These are phyloP conservation scores for Rhodofomes roseus DNA, from an alignment of 1,284 basidiomycete genomes.

Conservation along the genomic window DNA sequence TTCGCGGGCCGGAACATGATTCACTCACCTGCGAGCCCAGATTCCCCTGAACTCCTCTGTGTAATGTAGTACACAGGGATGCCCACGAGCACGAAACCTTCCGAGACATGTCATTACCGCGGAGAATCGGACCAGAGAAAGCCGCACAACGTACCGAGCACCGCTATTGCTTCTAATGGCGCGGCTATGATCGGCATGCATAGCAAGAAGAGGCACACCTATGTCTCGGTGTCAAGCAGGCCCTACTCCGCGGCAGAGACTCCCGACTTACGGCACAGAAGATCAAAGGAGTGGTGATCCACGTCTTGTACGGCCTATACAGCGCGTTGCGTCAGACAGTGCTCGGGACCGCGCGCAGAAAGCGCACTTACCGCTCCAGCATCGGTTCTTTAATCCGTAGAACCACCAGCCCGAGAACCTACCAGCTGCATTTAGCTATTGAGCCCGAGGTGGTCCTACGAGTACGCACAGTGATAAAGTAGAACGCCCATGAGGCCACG, in stretches of 20 bases:
- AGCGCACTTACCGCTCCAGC: slow-evolving; percentile 60
- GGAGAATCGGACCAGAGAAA: not conserved
- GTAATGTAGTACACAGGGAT: slow-evolving; percentile 86
- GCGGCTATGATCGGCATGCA: slow-evolving; percentile 96
- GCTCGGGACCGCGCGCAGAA: not conserved
- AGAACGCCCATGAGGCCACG: slow-evolving; percentile 88
- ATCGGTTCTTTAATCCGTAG: slow-evolving; percentile 89
- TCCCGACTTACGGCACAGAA: slow-evolving; percentile 76
- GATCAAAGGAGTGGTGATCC: slow-evolving; percentile 85
- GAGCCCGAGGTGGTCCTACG: not conserved
- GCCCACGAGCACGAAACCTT: slow-evolving; percentile 71
- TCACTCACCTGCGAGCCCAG: slow-evolving; percentile 46
- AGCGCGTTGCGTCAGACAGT: slow-evolving; percentile 2
- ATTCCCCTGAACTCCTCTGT: slow-evolving; percentile 40
- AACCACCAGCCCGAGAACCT: slow-evolving; percentile 87
- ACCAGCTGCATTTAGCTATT: not conserved
- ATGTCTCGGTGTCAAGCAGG: not conserved
- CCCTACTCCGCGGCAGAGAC: not conserved
- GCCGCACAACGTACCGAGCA: slow-evolving; percentile 60
- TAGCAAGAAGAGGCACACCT: slow-evolving; percentile 90
- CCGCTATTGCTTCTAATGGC: slow-evolving; percentile 83
- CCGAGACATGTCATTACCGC: not conserved
- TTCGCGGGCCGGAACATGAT: not conserved
- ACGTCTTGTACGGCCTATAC: slow-evolving; percentile 93
- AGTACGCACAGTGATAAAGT: slow-evolving; percentile 74